These are phyloP conservation scores for Lactarius hatsudake DNA, from an alignment of 768 basidiomycete genomes.

Conservation along the genomic window DNA sequence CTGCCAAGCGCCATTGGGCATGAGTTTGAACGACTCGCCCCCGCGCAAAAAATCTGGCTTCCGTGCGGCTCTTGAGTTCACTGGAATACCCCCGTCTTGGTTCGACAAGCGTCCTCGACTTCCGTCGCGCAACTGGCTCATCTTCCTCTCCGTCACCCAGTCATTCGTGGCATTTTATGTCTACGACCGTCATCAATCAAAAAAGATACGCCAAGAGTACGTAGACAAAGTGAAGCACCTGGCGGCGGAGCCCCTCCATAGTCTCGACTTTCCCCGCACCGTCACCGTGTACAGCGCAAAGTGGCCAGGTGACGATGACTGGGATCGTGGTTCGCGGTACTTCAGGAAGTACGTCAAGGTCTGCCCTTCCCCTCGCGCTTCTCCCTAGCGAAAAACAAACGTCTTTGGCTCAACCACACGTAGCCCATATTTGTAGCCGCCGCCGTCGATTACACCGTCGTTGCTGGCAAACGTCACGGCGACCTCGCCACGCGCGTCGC, in stretches of 20 bases:
- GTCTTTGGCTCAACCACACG: constrained; percentile 19
- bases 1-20: constrained; percentile 1
- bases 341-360: constrained; percentile 99
- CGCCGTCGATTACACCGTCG: constrained; percentile 87
- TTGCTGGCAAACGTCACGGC: constrained; percentile 79
- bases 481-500: constrained; percentile 78
- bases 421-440: constrained; percentile 94
- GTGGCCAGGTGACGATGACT: constrained; percentile 95
- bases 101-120: constrained; percentile 80
- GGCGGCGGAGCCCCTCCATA: constrained; percentile 63
- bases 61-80: constrained; percentile 61
- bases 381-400: constrained; percentile 16
- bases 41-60: constrained; percentile 48
- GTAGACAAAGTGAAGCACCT: constrained; percentile 74
- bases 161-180: constrained; percentile 69
- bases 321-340: constrained; percentile 76
- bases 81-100: constrained; percentile 67
- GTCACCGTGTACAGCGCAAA: constrained; percentile 84
- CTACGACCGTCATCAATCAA: constrained; percentile 86
- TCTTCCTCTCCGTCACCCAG: constrained; percentile 79
- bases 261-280: constrained; percentile 67
- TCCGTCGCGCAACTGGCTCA: constrained; percentile 92
- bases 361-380: constrained; percentile 30
- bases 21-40: constrained; percentile 6
- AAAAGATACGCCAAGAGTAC: constrained; percentile 72